Base-by-base conservation (phyloP, 495 filamentous ascomycete species). In the Podospora fimiseda region DNA sequence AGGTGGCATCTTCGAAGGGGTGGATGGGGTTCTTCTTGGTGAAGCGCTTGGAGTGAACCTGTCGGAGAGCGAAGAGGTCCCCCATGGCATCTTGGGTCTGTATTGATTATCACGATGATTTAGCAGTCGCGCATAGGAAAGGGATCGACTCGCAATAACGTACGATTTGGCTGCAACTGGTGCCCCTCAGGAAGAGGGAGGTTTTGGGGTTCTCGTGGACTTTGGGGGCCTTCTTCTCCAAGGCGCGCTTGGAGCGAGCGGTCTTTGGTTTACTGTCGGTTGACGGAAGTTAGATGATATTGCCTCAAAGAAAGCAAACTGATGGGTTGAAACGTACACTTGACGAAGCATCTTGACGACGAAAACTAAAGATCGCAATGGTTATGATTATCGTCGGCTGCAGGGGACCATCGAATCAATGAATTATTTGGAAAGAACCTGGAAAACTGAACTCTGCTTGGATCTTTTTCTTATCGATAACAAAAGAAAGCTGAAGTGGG, bases 221-320 rank as follows among this genome's bases (percentile, higher is more conserved):
- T 68, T 96, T 94, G n/a, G 94, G 88, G 56, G 84, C 90, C 57
- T 85, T 84, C 69, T 91, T 88, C 66, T 94, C 93, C 61, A 96
- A 83, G 46, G 87, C 88, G 51, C 93, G 86, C 77, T 92, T 94
- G 38, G 89, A 92, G 77, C 93, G 90, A 51, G 91, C 90, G 67
- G 89, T 96, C 59, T 87, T 85, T 55, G 93, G 90, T 80, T 94
- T 93, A 65, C 88, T 91, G 60, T 22, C 41, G n/a, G 37, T 44
- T 15, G 4, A 18, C 4, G 24, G n/a, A 13, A 37, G 15, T 27
- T 7, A 52, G 50, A 2, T 50, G 43, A 23, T 15, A 15, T 14
- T 23, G 15, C 15, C 6, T 62, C 50, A 37, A 39, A 30, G n/a
- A 22, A 37, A n/a, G n/a, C 36, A 2, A 3, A 2, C 5, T 0